Evolutionary conservation across 176 grass and related monocot genomes (phyloP).

Genomic region (Guadua angustifolia): DNA sequence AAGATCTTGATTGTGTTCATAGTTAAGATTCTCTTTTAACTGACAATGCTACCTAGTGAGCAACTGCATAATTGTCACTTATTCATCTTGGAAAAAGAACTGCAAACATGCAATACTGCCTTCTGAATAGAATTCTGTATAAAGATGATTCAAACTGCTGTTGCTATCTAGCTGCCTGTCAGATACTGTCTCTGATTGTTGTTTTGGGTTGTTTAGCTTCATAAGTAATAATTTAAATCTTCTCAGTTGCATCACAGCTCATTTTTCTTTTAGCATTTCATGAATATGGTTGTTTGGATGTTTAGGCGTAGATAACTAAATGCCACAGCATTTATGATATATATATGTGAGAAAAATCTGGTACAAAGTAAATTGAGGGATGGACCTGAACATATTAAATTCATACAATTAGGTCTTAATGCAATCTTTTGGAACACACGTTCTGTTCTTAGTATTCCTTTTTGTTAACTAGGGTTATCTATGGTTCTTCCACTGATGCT

Average conservation of each 20-base stretch:
- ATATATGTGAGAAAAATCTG: conserved; percentile 5
- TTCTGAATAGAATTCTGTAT: not conserved
- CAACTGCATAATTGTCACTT: not conserved
- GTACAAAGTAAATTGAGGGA: not conserved
- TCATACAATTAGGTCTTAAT: not conserved
- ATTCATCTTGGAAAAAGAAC: not conserved
- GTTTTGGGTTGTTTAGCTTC: conserved; percentile 10
- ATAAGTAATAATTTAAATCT: not conserved
- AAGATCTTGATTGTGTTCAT: not conserved
- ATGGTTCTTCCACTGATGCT: not conserved
- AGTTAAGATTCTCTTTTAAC: not conserved
- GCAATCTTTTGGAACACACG: not conserved
- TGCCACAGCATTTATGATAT: conserved; percentile 8
- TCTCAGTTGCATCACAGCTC: not conserved
- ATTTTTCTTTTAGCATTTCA: not conserved
- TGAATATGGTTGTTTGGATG: not conserved
- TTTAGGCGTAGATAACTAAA: not conserved
- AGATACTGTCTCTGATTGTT: not conserved
- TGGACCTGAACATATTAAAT: not conserved
- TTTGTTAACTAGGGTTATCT: not conserved
- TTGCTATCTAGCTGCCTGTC: not conserved
- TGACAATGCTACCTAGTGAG: not conserved
- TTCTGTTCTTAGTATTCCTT: not conserved
- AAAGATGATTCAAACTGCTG: not conserved
- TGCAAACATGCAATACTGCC: not conserved